These are phyloP conservation scores for Backusella morwellensis DNA, from an alignment of 192 early-diverging fungal species.

Conservation along the genomic window DNA sequence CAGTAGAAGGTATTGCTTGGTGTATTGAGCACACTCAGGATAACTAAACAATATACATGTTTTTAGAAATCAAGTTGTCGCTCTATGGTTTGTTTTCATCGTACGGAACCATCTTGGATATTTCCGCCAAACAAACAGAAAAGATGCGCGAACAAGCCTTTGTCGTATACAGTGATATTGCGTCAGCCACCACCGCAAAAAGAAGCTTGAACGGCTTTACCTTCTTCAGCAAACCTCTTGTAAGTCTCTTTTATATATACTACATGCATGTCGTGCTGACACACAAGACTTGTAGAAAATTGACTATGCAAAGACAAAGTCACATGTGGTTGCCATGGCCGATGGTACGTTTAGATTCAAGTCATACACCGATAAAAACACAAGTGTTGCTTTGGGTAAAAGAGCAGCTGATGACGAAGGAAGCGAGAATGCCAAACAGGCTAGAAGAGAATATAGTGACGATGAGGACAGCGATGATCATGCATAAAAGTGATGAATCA, in stretches of 20 bases:
- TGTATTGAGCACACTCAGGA: neutral
- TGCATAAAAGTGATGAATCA: neutral
- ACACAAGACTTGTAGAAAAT: slow-evolving; percentile 51
- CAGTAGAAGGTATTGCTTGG: slow-evolving; percentile 60
- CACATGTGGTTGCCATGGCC: slow-evolving; percentile 65
- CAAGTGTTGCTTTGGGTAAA: slow-evolving; percentile 14
- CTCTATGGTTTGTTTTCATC: slow-evolving; percentile 86
- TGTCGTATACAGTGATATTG: slow-evolving; percentile 84
- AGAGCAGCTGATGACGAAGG: slow-evolving; percentile 17
- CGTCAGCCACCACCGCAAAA: slow-evolving; percentile 81
- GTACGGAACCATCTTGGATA: slow-evolving; percentile 84
- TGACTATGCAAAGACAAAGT: slow-evolving; percentile 73
- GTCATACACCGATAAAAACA: slow-evolving; percentile 17
- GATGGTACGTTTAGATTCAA: slow-evolving; percentile 56
- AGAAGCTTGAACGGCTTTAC: slow-evolving; percentile 85
- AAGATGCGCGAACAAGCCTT: slow-evolving; percentile 95
- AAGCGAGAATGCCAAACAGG: slow-evolving; percentile 3
- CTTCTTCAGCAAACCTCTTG: slow-evolving; percentile 82
- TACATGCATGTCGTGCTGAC: too few relatives aligned
- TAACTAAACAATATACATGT: neutral
- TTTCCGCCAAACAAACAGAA: slow-evolving; percentile 78
- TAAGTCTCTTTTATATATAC: slow-evolving; percentile 36
- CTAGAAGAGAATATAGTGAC: slow-evolving; percentile 20
- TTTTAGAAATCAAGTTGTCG: slow-evolving; percentile 60
- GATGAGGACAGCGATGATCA: slow-evolving; percentile 21